Evolutionary conservation across 805 yeast species (phyloP).

Genomic region (Candida chilensis): DNA sequence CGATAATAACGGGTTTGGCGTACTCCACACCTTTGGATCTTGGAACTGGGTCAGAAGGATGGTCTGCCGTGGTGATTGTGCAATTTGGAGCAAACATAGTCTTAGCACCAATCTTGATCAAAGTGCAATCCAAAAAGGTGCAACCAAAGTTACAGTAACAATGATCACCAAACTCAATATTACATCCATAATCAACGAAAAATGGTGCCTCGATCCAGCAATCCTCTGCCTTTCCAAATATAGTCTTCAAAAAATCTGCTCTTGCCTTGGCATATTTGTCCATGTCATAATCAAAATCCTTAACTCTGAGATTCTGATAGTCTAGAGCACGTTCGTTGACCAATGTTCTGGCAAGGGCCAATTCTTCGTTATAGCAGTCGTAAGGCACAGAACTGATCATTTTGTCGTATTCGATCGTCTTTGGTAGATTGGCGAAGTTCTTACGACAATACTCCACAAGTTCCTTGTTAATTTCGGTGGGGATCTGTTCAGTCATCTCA

Average conservation of each 20-base stretch:
- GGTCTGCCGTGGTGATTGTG: conserved; percentile 52
- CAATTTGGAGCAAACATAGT: conserved; percentile 60
- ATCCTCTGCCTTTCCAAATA: conserved; percentile 41
- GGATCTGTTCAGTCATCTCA: too few species aligned
- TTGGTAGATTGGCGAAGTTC: conserved; percentile 23
- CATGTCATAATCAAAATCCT: conserved; percentile 17
- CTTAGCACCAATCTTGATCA: conserved; percentile 51
- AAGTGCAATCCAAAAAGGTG: conserved; percentile 48
- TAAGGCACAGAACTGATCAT: conserved; percentile 48
- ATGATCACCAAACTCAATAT: conserved; percentile 43
- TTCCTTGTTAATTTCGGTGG: conserved; percentile 14
- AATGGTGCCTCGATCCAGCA: conserved; percentile 49
- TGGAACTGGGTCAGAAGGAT: conserved; percentile 42
- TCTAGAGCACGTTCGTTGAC: conserved; percentile 26
- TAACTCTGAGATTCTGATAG: conserved; percentile 19
- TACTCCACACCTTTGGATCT: conserved; percentile 39
- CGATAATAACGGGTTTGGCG: conserved; percentile 49
- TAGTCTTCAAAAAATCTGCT: conserved; percentile 16
- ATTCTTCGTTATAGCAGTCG: conserved; percentile 16
- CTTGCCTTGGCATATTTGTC: conserved; percentile 25
- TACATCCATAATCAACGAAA: conserved; percentile 59
- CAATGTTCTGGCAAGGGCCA: conserved; percentile 15
- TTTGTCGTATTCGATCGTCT: conserved; percentile 36
- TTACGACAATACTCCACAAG: conserved; percentile 22
- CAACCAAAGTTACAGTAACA: conserved; percentile 48